Base-by-base conservation (phyloP, 2,329 filamentous ascomycete species). In the Fusarium fujikuroi region DNA sequence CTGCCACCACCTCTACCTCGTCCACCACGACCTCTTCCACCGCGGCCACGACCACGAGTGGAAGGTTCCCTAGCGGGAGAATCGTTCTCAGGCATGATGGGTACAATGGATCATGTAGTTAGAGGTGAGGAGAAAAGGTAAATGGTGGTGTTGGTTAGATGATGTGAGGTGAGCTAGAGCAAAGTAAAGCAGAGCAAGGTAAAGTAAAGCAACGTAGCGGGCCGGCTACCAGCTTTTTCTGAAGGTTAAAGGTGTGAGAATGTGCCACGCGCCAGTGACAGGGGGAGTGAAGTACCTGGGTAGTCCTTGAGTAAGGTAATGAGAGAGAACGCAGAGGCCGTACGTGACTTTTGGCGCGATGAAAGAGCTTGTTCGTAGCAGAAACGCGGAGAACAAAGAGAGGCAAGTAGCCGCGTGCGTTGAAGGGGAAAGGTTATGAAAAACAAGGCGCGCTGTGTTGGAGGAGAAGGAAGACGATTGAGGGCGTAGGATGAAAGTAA, bases 81-180 rank as follows among this genome's bases (percentile, higher is more conserved):
- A 75, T 82, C 81, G 74, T 78, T 81, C 76, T 82, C 76, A 79
- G 80, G 77, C 82, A 83, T 84, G 80, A 69, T 74, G 57, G 63
- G 60, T 74, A 77, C 74, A 76, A 64, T 70, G 67, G 77, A 53
- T 78, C 80, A 83, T 82, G 77, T 80, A 80, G 70, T 50, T 64
- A 59, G 66, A 74, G 47, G 47, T 56, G 46, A 71, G 69, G 50
- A 49, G 21, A 47, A 58, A 47, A 54, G 34, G 50, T 14, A 25
- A 60, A 60, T 62, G 64, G 63, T 63, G 60, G 37, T 37, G 59
- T 67, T 60, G 59, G 39, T 52, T 56, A 57, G 49, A 63, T 60
- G 60, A 49, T 58, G 21, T 40, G 49, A 57, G 34, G 66, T 57
- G 25, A 36, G 46, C 30, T n/a, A 36, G 37, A 49, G 46, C 21